Evolutionary conservation across 768 basidiomycete species (phyloP).

Genomic region (Leccinum rimulosum): DNA sequence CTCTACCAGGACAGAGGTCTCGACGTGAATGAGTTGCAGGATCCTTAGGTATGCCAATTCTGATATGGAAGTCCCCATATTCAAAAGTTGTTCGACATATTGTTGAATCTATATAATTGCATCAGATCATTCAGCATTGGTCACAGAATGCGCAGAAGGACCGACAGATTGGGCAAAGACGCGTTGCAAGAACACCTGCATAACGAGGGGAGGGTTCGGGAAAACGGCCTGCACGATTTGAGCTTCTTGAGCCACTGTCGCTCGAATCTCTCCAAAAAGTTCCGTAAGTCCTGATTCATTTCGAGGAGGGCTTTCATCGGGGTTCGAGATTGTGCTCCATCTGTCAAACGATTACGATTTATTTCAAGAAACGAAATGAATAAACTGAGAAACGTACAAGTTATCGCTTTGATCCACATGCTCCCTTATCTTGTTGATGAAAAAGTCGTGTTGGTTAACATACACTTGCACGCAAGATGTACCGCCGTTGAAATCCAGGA

Average conservation of each 20-base stretch:
- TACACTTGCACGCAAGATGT: slow-evolving; percentile 97
- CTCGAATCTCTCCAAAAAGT: slow-evolving; percentile 82
- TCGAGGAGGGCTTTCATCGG: slow-evolving; percentile 72
- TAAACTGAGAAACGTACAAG: slow-evolving; percentile 43
- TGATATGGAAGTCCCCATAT: slow-evolving; percentile 69
- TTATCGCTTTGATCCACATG: slow-evolving; percentile 52
- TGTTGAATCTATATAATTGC: slow-evolving; percentile 76
- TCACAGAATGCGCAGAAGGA: slow-evolving; percentile 1
- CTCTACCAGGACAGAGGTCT: slow-evolving; percentile 77
- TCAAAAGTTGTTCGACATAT: slow-evolving; percentile 88
- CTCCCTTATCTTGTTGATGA: slow-evolving; percentile 88
- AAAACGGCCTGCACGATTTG: slow-evolving; percentile 99
- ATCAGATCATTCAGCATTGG: slow-evolving; percentile 7
- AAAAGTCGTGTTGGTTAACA: slow-evolving; percentile 99
- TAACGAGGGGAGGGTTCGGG: slow-evolving; percentile 92
- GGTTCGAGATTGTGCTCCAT: slow-evolving; percentile 80
- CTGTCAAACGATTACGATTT: slow-evolving; percentile 38
- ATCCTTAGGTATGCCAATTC: slow-evolving; percentile 90
- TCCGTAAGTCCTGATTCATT: slow-evolving; percentile 75
- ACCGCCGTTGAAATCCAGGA: slow-evolving; percentile 97
- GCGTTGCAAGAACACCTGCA: slow-evolving; percentile 96
- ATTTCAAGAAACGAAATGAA: slow-evolving; percentile 1
- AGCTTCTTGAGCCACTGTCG: slow-evolving; percentile 91
- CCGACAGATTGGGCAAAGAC: slow-evolving; percentile 96
- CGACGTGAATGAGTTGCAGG: slow-evolving; percentile 81